Percentiles rank a stretch among this genome's conserved stretches.
Evolutionary conservation across 345 rosid genomes (phyloP).

Genomic region (Litchi chinensis): DNA sequence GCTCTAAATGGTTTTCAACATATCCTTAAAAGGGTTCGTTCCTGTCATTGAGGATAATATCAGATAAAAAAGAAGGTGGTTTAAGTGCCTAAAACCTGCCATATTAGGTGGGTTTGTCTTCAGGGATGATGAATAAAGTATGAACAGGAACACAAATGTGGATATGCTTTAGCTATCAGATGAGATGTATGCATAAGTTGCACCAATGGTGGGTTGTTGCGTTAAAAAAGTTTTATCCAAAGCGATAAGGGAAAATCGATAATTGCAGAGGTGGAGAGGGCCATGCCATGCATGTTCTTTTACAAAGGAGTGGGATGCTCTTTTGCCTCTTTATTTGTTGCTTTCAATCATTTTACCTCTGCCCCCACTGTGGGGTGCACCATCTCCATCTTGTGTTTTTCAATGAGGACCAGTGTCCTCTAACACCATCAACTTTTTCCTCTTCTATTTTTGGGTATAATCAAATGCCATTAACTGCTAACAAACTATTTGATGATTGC

Average conservation of each 20-base stretch:
- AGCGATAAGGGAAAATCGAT: conserved; percentile 37
- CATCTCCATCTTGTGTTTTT: conserved; percentile 19
- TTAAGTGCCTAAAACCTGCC: background rate
- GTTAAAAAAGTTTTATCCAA: conserved; percentile 26
- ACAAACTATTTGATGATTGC: background rate
- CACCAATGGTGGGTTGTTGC: conserved; percentile 30
- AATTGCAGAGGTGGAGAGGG: conserved; percentile 23
- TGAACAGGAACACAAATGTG: background rate
- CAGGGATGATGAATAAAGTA: background rate
- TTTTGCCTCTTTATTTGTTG: conserved; percentile 25
- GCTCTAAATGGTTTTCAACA: too few species aligned
- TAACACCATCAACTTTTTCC: conserved; percentile 4
- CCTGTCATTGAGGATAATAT: too few species aligned
- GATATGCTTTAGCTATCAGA: background rate
- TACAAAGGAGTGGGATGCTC: conserved; percentile 25
- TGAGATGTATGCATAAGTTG: conserved; percentile 25
- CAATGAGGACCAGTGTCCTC: conserved; percentile 25
- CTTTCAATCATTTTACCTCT: conserved; percentile 32
- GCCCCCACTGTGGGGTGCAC: conserved; percentile 25
- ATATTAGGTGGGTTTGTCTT: background rate
- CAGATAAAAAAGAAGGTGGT: too few species aligned
- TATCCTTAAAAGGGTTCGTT: too few species aligned
- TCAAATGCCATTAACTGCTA: conserved; percentile 4
- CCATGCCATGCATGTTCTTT: conserved; percentile 27
- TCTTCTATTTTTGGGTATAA: background rate